phyloP scores from a whole-genome alignment of 2,329 filamentous ascomycete species.

The Pestalotiopsis sp. region DNA sequence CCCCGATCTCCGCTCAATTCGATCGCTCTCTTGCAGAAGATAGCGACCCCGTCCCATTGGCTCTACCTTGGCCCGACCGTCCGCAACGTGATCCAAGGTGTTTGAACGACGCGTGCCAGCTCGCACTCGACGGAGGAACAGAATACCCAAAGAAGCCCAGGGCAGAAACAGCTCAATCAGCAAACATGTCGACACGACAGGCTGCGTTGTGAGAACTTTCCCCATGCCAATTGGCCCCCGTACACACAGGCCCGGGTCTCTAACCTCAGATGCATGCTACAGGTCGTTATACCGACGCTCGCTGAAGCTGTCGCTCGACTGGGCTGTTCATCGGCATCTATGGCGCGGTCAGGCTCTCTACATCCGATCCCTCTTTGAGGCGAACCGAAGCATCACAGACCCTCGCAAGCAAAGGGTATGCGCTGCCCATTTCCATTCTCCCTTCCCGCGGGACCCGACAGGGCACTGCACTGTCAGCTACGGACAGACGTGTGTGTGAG shows the following conservation, averaged over 20 bases:
- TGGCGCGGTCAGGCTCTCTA: conserved; percentile 97
- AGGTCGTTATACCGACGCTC: conserved; percentile 87
- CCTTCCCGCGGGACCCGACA: neutral
- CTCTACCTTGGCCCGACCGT: neutral
- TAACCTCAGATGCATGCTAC: conserved; percentile 17
- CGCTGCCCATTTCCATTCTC: neutral
- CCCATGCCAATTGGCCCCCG: no score
- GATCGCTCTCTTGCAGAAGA: neutral
- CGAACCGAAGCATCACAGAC: conserved; percentile 82
- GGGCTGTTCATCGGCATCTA: conserved; percentile 87
- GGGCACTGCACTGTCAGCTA: neutral
- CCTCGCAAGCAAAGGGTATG: conserved; percentile 83
- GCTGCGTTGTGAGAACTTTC: conserved; percentile 51
- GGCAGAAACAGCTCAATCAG: conserved; percentile 14
- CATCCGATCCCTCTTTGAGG: conserved; percentile 92
- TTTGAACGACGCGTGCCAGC: neutral
- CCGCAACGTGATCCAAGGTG: neutral
- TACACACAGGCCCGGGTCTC: conserved; percentile 5
- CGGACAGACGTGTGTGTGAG: neutral
- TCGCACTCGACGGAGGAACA: neutral
- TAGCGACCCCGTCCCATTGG: neutral
- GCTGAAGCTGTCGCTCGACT: conserved; percentile 91
- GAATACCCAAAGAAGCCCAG: neutral
- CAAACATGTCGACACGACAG: conserved; percentile 46
- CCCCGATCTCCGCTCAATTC: neutral